Percentiles rank a stretch among this genome's conserved stretches.
Conservation (phyloP, 169 alveolate genomes). For the Cryptosporidium xiaoi region DNA sequence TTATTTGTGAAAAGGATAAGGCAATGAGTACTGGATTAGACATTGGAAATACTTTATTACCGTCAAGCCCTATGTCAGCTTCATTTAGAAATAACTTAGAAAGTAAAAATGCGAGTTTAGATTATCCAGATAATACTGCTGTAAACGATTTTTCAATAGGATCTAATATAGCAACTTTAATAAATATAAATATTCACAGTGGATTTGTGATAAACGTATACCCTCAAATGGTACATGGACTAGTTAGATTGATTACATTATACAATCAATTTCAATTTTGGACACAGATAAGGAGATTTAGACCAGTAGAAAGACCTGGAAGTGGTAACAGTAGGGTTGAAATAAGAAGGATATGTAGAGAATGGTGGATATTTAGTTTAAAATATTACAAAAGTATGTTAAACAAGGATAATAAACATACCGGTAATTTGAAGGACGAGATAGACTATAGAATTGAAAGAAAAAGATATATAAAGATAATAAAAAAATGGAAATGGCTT, state of each 20-base stretch:
- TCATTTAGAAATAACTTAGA: not conserved
- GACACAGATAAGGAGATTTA: conserved; percentile 60
- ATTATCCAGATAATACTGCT: not conserved
- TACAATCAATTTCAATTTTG: conserved; percentile 60
- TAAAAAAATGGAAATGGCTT: conserved; percentile 70
- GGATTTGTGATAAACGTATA: conserved; percentile 55
- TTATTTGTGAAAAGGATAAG: not conserved
- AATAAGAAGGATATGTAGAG: conserved; percentile 36
- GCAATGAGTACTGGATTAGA: not conserved
- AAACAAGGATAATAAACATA: conserved; percentile 21
- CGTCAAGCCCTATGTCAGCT: not conserved
- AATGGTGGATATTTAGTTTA: conserved; percentile 66
- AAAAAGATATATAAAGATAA: conserved; percentile 47
- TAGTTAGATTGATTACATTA: conserved; percentile 49
- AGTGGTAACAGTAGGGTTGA: conserved; percentile 33
- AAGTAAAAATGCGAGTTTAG: not conserved
- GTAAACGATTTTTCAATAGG: conserved; percentile 27
- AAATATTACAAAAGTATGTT: conserved; percentile 21
- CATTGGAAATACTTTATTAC: not conserved
- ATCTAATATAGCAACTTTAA: conserved; percentile 48
- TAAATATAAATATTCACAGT: conserved; percentile 43
- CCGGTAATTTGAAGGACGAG: conserved; percentile 35
- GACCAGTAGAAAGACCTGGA: conserved; percentile 69
- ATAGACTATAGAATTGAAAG: conserved; percentile 65
- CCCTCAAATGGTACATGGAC: conserved; percentile 69